Evolutionary conservation across 257 asterid genomes (phyloP), one percentile per base, ranked within the genome.

Genomic region (Solanum chilense): DNA sequence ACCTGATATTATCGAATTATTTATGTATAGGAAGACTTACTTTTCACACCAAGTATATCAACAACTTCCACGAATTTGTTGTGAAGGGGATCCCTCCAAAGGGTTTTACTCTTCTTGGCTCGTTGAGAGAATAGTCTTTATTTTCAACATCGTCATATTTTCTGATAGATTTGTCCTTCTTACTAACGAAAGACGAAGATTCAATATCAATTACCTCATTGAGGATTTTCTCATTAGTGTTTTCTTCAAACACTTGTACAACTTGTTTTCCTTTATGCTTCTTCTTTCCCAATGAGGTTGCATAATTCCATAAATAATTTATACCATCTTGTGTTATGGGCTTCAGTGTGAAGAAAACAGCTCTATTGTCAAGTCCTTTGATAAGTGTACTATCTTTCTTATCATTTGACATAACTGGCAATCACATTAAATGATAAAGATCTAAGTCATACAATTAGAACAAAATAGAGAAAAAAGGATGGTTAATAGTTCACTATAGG

Each of bases 41-140:
- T 87, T 2, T 92, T 91, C 69, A 90, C 86, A 21, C 98, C 98
- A 77, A 93, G 90, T 87, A 85, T 87, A 33, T 86, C 82, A 64
- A 94, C 82, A 37, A 96, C 96, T 39, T 92, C 92, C 92, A 94
- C 88, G 93, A 94, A 94, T 16, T 89, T 88, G 86, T 91, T 86
- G 85, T 94, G 98, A 37, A 94, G 92, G 5, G 91, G 44, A 90
- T 86, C 70, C 68, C 92, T 92, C 98, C 98, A 94, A 84, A 91
- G 60, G 66, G 93, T 44, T 83, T 90, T 94, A 29, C 23, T 27
- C 85, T 44, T 94, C 23, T 90, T 92, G 27, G 39, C 15, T 10
- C 69, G 75, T 14, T 89, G 56, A 68, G 41, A 7, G 20, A 6
- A 68, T 1, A 8, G 2, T 68, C 41, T 14, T 68, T 20, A 10